Evolutionary conservation across 2,329 filamentous ascomycete species (phyloP), one percentile per base, ranked within the genome.

Genomic region (Phaeomoniella chlamydospora): DNA sequence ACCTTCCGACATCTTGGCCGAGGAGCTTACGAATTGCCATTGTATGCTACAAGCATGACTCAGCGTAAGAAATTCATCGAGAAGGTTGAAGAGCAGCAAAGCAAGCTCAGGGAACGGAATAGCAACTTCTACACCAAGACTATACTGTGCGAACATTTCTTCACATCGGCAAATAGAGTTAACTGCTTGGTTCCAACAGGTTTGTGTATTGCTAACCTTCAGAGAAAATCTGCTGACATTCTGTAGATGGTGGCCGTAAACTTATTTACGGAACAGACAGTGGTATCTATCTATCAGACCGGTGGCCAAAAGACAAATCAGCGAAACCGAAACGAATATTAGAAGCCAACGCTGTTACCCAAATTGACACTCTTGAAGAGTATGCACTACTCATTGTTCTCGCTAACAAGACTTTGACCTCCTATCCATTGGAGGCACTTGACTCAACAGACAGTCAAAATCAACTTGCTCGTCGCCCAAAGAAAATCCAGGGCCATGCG

Each of bases 21-120:
- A 59, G 87, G 86, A 37, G 90, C 88, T 18, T 98, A 94, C 53
- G 88, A 94, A 54, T 65, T 86, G 49, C 90, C 87, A 3, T 68
- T 98, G 3, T 96, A 80, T 57, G 88, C 86, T 33, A 77, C 80
- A 6, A 92, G 84, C 40, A 79, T 84, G 47, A 80, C 84, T 5
- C 83, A 85, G 16, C 74, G 90, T 39, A 84, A 88, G 56, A 98
- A 96, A 59, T 98, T 90, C 80, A 85, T 98, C 54, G 87, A 98
- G 60, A 79, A 84, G 51, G 94, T 98, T 48, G 85, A 94, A 50
- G 72, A 77, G 34, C 86, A 94, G 45, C 92, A 98, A 57, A 77
- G 83, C 49, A 82, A 81, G 42, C 68, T 98, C 39, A 75, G 86
- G 44, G 80, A 87, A 46, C 64, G 74, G 32, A 65, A 64, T 40